Base-by-base conservation (phyloP, 2,329 filamentous ascomycete species). In the Fusarium kyushuense region DNA sequence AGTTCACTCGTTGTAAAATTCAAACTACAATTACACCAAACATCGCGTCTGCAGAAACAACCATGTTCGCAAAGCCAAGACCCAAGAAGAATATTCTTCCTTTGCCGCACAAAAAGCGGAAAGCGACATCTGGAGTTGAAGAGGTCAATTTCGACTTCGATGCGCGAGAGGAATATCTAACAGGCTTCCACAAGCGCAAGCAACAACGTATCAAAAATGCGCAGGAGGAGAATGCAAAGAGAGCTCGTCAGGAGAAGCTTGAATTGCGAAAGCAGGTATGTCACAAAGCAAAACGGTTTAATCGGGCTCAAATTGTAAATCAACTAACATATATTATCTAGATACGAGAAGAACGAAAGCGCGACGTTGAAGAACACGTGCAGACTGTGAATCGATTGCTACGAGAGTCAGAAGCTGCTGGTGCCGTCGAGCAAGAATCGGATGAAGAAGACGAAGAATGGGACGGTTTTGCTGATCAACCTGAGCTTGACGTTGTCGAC, bases 171-270 rank as follows among this genome's bases (percentile, higher is more conserved):
- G 94, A 98, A 75, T 99, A 92, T 77, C 85, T 99, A 59, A 97
- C 94, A 0, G 96, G 96, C 4, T 99, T 99, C 81, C 94, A 95
- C 83, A 99, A 98, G 85, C 91, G 96, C 79, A 98, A 97, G 79
- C 82, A 92, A 54, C 91, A 93, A 78, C 87, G 96, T 36, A 89
- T 90, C 70, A 96, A 97, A 82, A 84, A 90, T 79, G 95, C 95
- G 3, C 92, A 96, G 76, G 93, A 96, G 71, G 85, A 91, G 72
- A 92, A 93, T 5, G 89, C 88, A 45, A 91, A 93, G 79, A 89
- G 87, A 76, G 93, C 90, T 47, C 89, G 90, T 49, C 87, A 94
- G 74, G 94, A 97, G 77, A 92, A 86, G 76, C 86, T 94, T 58
- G 83, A 86, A 59, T 83, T 91, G 58, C 85, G 95, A 72, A 92